Base-by-base conservation (phyloP, 495 filamentous ascomycete genomes). In the Xylaria grammica region DNA sequence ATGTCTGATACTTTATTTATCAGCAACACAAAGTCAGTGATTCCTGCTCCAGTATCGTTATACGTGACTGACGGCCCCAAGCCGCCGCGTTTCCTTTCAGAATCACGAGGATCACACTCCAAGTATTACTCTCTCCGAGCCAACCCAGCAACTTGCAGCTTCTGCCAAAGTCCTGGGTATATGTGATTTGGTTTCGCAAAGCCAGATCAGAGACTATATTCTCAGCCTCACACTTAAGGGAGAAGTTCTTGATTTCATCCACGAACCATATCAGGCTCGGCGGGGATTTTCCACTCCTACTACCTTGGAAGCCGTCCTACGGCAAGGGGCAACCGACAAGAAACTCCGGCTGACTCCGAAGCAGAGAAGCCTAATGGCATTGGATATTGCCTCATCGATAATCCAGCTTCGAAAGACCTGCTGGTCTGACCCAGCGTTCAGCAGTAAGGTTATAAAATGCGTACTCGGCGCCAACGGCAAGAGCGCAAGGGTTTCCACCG, bases 331-430 rank as follows among this genome's bases (percentile, higher is more conserved):
- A 46, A 3, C 11, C 3, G 42, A 46, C 42, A 19, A 19, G 17
- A 8, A 46, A 19, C 7, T 46, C 42, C 42, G 42, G 20, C n/a
- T 46, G 42, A 46, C 42, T 3, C 42, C 42, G n/a, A 46, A 46
- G 42, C 42, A 46, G 42, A 19, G 19, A 22, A 46, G 2, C 7
- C 42, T 20, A 6, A 13, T 46, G 8, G 68, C 65, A 17, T 51
- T 67, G 4, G 54, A 57, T 13, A 32, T 70, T 17, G 68, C 60
- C 10, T 66, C 68, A 5, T 67, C 54, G 20, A 24, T 67, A 20
- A 60, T 67, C n/a, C 65, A 67, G 26, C 57, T 67, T 3, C 53
- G 48, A 1, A 30, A 67, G 30, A 70, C 65, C 19, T 52, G 29
- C n/a, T 67, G 61, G 65, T 56, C 58, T 30, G 42, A 20, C 46